Percentiles rank a stretch among this genome's conserved stretches.
These are phyloP conservation scores for Ascoidea tarda DNA, from an alignment of 805 yeast genomes.

Conservation along the genomic window DNA sequence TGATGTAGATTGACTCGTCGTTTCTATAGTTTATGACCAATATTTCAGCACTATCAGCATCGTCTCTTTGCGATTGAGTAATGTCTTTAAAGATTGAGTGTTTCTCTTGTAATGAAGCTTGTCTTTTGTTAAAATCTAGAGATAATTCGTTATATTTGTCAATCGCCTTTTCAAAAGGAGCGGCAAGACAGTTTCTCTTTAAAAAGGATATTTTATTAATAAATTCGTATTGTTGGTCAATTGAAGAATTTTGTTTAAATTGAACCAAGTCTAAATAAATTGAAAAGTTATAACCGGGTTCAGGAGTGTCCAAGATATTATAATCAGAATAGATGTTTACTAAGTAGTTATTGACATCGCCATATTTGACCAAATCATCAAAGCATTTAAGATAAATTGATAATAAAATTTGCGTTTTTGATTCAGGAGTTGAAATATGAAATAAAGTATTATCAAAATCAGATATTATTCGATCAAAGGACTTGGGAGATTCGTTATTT, in stretches of 20 bases:
- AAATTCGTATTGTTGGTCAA: conserved; percentile 35
- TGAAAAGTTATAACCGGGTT: conserved; percentile 74
- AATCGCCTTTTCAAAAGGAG: conserved; percentile 85
- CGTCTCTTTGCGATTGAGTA: conserved; percentile 16
- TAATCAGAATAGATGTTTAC: conserved; percentile 37
- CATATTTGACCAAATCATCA: conserved; percentile 56
- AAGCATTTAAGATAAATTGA: conserved; percentile 69
- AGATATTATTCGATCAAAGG: conserved; percentile 75
- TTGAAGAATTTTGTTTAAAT: conserved; percentile 21
- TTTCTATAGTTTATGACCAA: conserved; percentile 71
- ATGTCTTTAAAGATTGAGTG: not conserved
- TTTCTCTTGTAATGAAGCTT: conserved; percentile 11
- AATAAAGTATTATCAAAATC: conserved; percentile 95
- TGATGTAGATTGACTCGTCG: conserved; percentile 79
- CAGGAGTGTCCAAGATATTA: conserved; percentile 30
- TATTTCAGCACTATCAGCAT: conserved; percentile 36
- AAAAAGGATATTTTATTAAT: conserved; percentile 57
- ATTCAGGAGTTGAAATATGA: conserved; percentile 81
- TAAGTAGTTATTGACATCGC: conserved; percentile 28
- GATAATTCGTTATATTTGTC: conserved; percentile 60
- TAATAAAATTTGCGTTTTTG: conserved; percentile 47
- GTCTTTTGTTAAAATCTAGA: conserved; percentile 17
- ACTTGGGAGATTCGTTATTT: conserved; percentile 29
- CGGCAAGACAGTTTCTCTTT: conserved; percentile 81
- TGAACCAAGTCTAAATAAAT: conserved; percentile 46